Base-by-base conservation (phyloP, 2,329 filamentous ascomycete genomes). In the Colletotrichum sp. region DNA sequence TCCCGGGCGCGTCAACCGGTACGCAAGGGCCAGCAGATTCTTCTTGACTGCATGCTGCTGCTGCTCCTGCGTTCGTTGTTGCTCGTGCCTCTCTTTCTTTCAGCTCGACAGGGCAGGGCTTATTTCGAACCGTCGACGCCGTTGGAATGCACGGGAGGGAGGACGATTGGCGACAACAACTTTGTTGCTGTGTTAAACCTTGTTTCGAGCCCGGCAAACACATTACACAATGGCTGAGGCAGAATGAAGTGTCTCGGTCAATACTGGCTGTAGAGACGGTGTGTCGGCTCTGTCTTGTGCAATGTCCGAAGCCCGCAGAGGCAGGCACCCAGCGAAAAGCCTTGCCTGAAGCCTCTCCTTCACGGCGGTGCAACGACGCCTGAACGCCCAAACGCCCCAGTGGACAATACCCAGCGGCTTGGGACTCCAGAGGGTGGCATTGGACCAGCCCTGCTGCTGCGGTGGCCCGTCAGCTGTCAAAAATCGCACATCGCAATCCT, bases 401-500 rank as follows among this genome's bases (percentile, higher is more conserved):
- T 56, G 21, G 12, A 16, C 24, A 34, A 12, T 4, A 28, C 34
- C 30, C 61, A 48, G 18, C n/a, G 38, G 36, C 16, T 16, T 67
- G 62, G 38, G 26, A 48, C n/a, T 48, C 36, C 34, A 32, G 55
- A 32, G 28, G 38, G 43, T 48, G 43, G 18, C 43, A 34, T 32
- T 30, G 66, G 6, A 16, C 58, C 67, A 43, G 56, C 13, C 38
- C 24, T 28, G 21, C 55, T 58, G 13, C 58, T 18, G 43, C 43
- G n/a, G 43, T 48, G 6, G 43, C 43, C 34, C 52, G 61, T 75
- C 61, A 66, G 26, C 72, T 56, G 69, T 67, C 65, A 67, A 66
- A 60, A 52, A 38, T 26, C n/a, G 72, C 62, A 58, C 73, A 67
- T 72, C 55, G 69, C 62, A 72, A 75, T 72, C 61, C 55, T 64